phyloP scores from a whole-genome alignment of 2,329 filamentous ascomycete genomes.

The Hypoxylon sp. region DNA sequence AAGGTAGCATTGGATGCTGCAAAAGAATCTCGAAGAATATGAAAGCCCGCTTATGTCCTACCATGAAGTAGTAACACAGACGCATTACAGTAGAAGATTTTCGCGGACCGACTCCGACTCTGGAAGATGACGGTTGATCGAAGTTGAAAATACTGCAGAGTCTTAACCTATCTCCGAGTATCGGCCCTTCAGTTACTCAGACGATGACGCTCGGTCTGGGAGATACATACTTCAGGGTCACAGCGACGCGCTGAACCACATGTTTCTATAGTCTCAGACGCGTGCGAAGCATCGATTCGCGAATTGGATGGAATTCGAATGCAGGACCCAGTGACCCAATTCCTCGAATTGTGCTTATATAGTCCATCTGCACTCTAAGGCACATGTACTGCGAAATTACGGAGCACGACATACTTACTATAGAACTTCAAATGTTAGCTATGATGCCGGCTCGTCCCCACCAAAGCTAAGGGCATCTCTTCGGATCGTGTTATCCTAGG shows the following conservation, averaged over 20 bases:
- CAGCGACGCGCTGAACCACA: slow-evolving; percentile 21
- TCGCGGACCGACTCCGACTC: slow-evolving; percentile 34
- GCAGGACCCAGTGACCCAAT: slow-evolving; percentile 32
- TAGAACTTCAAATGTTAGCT: not conserved
- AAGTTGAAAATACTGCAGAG: slow-evolving; percentile 22
- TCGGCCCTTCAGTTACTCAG: slow-evolving; percentile 36
- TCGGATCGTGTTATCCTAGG: slow-evolving; percentile 55
- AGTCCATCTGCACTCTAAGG: slow-evolving; percentile 22
- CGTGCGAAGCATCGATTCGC: slow-evolving; percentile 29
- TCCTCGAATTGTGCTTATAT: slow-evolving; percentile 21
- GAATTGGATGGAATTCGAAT: slow-evolving; percentile 36
- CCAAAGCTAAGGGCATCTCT: slow-evolving; percentile 38
- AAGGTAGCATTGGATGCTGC: slow-evolving; percentile 27
- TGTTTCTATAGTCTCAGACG: slow-evolving; percentile 8
- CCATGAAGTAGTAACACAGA: slow-evolving; percentile 29
- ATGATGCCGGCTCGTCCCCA: slow-evolving; percentile 34
- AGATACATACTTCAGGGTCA: slow-evolving; percentile 25
- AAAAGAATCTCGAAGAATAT: slow-evolving; percentile 33
- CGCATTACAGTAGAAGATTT: slow-evolving; percentile 29
- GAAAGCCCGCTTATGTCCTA: slow-evolving; percentile 23
- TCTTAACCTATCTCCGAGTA: slow-evolving; percentile 38
- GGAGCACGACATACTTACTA: slow-evolving; percentile 25
- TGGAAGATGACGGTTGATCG: slow-evolving; percentile 28
- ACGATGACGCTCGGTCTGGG: slow-evolving; percentile 26
- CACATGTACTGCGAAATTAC: slow-evolving; percentile 21